Evolutionary conservation across 192 early-diverging fungal genomes (phyloP).

Genomic region (Allomyces macrogynus): DNA sequence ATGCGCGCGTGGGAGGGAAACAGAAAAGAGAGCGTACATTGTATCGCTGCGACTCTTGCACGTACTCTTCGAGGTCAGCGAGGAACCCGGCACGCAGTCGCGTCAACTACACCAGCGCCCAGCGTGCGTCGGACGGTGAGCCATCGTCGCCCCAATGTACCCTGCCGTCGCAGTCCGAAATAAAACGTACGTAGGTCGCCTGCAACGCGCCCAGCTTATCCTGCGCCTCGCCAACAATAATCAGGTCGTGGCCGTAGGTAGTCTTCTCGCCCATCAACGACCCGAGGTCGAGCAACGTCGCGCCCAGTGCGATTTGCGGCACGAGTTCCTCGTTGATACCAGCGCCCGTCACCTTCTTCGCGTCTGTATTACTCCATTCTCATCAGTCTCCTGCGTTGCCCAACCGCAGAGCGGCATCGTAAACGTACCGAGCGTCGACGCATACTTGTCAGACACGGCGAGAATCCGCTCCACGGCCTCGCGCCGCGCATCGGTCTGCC

Average conservation of each 20-base stretch:
- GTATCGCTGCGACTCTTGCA: constrained; percentile 27
- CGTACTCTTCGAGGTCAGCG: constrained; percentile 15
- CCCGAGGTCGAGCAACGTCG: constrained; percentile 42
- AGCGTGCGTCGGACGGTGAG: too few relatives aligned
- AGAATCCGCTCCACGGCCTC: constrained; percentile 42
- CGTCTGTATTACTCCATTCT: constrained; percentile 20
- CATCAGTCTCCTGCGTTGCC: constrained; percentile 1
- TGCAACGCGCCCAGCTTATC: too few relatives aligned
- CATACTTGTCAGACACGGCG: constrained; percentile 25
- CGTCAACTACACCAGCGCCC: constrained; percentile 9
- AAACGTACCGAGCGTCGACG: constrained; percentile 17
- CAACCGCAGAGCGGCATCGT: too few relatives aligned
- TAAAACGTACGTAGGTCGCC: too few relatives aligned
- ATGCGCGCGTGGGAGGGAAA: not conserved
- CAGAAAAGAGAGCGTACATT: constrained; percentile 15
- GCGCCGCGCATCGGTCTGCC: constrained; percentile 44
- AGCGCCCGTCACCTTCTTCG: constrained; percentile 42
- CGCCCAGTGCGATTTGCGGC: constrained; percentile 41
- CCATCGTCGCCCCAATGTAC: too few relatives aligned
- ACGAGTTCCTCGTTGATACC: constrained; percentile 37
- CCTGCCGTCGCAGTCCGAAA: too few relatives aligned
- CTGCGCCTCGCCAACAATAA: not conserved
- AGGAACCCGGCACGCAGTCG: constrained; percentile 13
- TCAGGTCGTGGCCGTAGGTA: constrained; percentile 6
- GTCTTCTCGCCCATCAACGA: constrained; percentile 14